Evolutionary conservation across 2,329 filamentous ascomycete genomes (phyloP).

Genomic region (Thelonectria discophora): DNA sequence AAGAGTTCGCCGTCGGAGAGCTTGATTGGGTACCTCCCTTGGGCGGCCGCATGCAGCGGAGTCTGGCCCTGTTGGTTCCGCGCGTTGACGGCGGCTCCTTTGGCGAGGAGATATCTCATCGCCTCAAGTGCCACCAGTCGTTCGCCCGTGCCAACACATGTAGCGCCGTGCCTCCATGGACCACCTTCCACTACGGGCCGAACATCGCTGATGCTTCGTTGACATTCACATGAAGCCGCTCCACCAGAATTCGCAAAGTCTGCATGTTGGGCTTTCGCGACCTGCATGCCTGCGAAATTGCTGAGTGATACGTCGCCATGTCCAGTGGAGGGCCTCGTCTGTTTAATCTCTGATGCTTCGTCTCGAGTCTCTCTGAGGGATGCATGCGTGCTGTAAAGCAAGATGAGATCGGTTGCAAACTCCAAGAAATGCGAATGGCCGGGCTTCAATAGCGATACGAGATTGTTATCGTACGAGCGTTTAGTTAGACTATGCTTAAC

Average conservation of each 20-base stretch:
- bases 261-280: slow-evolving; percentile 23
- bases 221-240: slow-evolving; percentile 27
- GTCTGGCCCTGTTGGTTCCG: slow-evolving; percentile 9
- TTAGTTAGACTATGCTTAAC: slow-evolving; percentile 1
- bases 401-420: no score
- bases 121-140: slow-evolving; percentile 31
- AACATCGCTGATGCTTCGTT: slow-evolving; percentile 14
- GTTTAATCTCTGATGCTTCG: neutral
- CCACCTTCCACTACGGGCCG: neutral
- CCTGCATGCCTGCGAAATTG: slow-evolving; percentile 23
- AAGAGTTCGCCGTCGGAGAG: neutral
- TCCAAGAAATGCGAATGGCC: neutral
- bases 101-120: slow-evolving; percentile 25
- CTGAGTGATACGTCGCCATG: neutral
- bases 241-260: slow-evolving; percentile 26
- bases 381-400: neutral
- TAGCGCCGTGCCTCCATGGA: slow-evolving; percentile 26
- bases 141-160: slow-evolving; percentile 30
- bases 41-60: slow-evolving; percentile 31
- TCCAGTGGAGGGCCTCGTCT: neutral
- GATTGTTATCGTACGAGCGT: neutral
- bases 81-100: slow-evolving; percentile 25
- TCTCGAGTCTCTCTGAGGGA: neutral
- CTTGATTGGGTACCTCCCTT: neutral
- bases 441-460: slow-evolving; percentile 18